Conservation (phyloP, 148 eudicot species). For the Simmondsia chinensis region DNA sequence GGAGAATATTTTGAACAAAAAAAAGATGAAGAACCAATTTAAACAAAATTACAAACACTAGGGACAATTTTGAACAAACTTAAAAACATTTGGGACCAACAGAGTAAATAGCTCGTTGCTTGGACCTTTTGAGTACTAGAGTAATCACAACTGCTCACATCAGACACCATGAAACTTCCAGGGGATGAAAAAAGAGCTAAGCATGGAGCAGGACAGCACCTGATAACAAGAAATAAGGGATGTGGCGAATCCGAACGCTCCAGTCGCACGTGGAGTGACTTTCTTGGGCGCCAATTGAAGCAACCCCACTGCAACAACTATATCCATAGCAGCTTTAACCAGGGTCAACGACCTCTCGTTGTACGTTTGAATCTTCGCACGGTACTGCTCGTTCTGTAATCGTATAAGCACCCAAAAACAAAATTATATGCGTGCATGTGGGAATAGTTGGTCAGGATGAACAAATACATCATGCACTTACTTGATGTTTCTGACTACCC, state of each 20-base stretch:
- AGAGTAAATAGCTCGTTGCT: too few species aligned
- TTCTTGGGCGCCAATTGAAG: conserved; percentile 93
- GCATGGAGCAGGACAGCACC: conserved; percentile 29
- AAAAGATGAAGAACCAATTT: too few species aligned
- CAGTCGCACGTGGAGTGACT: conserved; percentile 91
- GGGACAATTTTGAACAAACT: too few species aligned
- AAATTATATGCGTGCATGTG: too few species aligned
- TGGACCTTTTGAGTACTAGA: background rate
- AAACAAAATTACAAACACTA: too few species aligned
- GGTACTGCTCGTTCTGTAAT: conserved; percentile 70
- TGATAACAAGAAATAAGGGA: conserved; percentile 98
- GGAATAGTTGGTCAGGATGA: too few species aligned
- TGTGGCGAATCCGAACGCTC: conserved; percentile 74
- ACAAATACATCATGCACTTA: conserved; percentile 18
- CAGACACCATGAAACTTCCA: background rate
- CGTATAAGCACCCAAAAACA: conserved; percentile 1
- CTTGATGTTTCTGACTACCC: conserved; percentile 58
- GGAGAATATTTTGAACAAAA: too few species aligned
- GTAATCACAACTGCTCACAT: background rate
- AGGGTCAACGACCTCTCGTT: conserved; percentile 81
- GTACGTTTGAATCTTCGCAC: conserved; percentile 50
- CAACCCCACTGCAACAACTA: conserved; percentile 87
- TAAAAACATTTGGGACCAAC: too few species aligned
- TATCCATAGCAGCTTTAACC: conserved; percentile 68
- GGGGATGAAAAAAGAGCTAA: background rate